Percentiles rank a stretch among this genome's conserved stretches.
Conservation (phyloP, 129 eudicot species). For the Helianthus tuberosus region DNA sequence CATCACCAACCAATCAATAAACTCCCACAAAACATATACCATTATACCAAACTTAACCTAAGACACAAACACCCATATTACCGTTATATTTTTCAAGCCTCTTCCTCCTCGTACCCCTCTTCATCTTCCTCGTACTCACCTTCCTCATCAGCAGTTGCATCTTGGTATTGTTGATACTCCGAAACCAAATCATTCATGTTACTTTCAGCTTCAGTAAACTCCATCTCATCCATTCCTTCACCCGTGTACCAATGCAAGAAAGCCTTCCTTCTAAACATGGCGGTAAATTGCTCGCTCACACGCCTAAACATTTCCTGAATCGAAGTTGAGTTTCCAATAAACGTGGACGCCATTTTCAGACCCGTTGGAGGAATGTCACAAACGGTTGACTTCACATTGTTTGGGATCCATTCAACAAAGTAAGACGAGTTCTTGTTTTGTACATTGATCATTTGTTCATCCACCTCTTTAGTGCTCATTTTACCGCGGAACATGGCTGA, state of each 20-base stretch:
- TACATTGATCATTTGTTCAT: conserved; percentile 81
- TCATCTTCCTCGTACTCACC: conserved; percentile 73
- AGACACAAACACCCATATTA: conserved; percentile 2
- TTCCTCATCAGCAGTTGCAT: conserved; percentile 83
- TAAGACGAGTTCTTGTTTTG: conserved; percentile 84
- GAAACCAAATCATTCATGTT: conserved; percentile 81
- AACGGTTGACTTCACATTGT: conserved; percentile 79
- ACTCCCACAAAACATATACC: conserved; percentile 23
- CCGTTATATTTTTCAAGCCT: neutral
- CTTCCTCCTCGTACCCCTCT: conserved; percentile 49
- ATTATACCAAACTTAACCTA: conserved; percentile 25
- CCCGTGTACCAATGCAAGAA: conserved; percentile 90
- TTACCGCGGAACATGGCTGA: conserved; percentile 84
- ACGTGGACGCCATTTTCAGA: conserved; percentile 66
- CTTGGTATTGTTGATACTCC: conserved; percentile 86
- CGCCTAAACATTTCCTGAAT: conserved; percentile 79
- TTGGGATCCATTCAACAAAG: conserved; percentile 86
- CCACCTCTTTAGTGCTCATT: conserved; percentile 78
- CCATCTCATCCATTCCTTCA: conserved; percentile 86
- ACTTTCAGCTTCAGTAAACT: conserved; percentile 69
- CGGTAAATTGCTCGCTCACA: conserved; percentile 74
- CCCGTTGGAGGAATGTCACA: conserved; percentile 87
- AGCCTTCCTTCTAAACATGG: conserved; percentile 80
- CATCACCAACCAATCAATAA: conserved; percentile 11
- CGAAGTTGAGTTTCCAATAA: conserved; percentile 71